These are phyloP conservation scores for Aspergillus vadensis DNA, from an alignment of 2,329 filamentous ascomycete species.

Conservation along the genomic window DNA sequence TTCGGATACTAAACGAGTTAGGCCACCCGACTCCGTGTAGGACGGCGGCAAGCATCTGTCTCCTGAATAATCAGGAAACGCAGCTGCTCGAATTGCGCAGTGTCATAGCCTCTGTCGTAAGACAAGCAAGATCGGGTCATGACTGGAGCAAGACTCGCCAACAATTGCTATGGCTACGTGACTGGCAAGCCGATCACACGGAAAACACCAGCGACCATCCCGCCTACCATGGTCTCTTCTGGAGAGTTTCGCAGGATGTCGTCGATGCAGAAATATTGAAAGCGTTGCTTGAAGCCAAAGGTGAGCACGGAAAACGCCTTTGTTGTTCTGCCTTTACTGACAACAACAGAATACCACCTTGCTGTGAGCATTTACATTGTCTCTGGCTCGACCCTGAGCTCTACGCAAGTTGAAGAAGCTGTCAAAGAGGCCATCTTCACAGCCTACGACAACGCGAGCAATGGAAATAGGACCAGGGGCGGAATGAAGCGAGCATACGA, in stretches of 20 bases:
- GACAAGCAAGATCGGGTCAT: slow-evolving; percentile 47
- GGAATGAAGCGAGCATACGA: slow-evolving; percentile 64
- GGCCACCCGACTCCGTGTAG: slow-evolving; percentile 41
- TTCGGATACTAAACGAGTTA: slow-evolving; percentile 42
- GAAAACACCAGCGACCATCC: slow-evolving; percentile 27
- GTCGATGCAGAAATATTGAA: slow-evolving; percentile 62
- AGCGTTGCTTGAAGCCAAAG: slow-evolving; percentile 53
- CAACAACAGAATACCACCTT: slow-evolving; percentile 41
- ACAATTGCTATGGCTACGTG: slow-evolving; percentile 62
- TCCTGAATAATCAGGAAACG: slow-evolving; percentile 55
- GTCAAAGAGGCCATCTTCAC: slow-evolving; percentile 56
- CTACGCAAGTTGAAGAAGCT: slow-evolving; percentile 53
- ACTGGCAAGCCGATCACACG: slow-evolving; percentile 52
- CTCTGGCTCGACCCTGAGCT: slow-evolving; percentile 41
- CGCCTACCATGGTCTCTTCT: slow-evolving; percentile 49
- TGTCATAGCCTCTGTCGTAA: slow-evolving; percentile 52
- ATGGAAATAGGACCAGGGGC: slow-evolving; percentile 64
- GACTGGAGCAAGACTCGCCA: slow-evolving; percentile 53
- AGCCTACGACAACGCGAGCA: slow-evolving; percentile 66
- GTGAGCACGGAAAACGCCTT: slow-evolving; percentile 27
- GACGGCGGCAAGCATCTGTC: slow-evolving; percentile 51
- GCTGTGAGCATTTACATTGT: slow-evolving; percentile 45
- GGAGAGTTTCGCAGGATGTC: slow-evolving; percentile 50
- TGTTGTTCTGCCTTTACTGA: slow-evolving; percentile 17
- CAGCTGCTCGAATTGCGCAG: slow-evolving; percentile 57